Conservation (phyloP, 495 filamentous ascomycete genomes). For the Aspergillus conjunctus region DNA sequence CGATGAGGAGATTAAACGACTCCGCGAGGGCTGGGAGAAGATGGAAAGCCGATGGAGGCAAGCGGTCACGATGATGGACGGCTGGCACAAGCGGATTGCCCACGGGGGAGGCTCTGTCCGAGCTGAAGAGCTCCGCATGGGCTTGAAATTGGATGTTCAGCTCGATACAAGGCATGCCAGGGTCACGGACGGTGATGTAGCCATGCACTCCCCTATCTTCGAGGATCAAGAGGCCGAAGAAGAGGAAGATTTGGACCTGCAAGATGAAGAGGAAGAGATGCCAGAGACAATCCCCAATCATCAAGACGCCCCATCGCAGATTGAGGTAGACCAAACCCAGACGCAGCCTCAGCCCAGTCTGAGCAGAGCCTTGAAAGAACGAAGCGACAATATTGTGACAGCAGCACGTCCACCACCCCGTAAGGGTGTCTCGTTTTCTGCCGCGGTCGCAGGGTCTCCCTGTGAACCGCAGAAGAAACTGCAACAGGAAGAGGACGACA, state of each 20-base stretch:
- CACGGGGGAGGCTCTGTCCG: conserved; percentile 78
- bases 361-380: conserved; percentile 44
- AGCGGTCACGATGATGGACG: conserved; percentile 85
- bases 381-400: conserved; percentile 44
- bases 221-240: conserved; percentile 57
- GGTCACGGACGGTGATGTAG: conserved; percentile 26
- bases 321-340: conserved; percentile 21
- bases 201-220: conserved; percentile 49
- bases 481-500: conserved; percentile 37
- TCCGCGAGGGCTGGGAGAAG: conserved; percentile 84
- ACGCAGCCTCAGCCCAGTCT: conserved; percentile 23
- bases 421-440: conserved; percentile 48
- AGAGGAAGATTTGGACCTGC: conserved; percentile 22
- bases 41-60: conserved; percentile 92
- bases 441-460: conserved; percentile 25
- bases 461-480: conserved; percentile 29
- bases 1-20: conserved; percentile 82
- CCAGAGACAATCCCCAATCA: conserved; percentile 27
- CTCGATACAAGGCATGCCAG: conserved; percentile 51
- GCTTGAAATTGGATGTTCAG: conserved; percentile 67
- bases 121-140: conserved; percentile 78
- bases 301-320: conserved; percentile 23
- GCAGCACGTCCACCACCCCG: conserved; percentile 37
- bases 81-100: conserved; percentile 84
- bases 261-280: conserved; percentile 40